phyloP scores from a whole-genome alignment of 1,284 basidiomycete genomes.

The Cutaneotrichosporon sp. region DNA sequence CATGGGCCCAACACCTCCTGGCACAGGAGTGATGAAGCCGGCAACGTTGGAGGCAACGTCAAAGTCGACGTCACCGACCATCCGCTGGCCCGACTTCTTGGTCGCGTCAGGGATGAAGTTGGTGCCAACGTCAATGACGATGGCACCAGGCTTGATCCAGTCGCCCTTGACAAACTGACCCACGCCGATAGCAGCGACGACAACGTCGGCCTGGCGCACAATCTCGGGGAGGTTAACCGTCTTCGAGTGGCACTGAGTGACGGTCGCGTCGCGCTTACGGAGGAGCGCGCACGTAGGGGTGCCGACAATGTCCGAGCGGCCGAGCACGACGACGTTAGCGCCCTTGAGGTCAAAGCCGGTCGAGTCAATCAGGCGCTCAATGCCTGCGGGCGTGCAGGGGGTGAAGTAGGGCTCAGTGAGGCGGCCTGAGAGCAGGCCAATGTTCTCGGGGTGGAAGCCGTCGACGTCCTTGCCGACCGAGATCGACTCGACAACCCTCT shows the following conservation, averaged over 20 bases:
- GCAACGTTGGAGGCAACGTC: slow-evolving; percentile 73
- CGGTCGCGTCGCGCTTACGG: slow-evolving; percentile 86
- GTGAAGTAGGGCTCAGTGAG: slow-evolving; percentile 86
- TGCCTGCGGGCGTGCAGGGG: slow-evolving; percentile 94
- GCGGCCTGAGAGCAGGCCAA: slow-evolving; percentile 89
- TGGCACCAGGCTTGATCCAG: slow-evolving; percentile 92
- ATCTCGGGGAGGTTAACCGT: slow-evolving; percentile 77
- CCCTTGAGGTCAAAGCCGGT: slow-evolving; percentile 74
- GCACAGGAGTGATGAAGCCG: slow-evolving; percentile 92
- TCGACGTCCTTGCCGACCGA: slow-evolving; percentile 95
- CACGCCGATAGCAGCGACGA: slow-evolving; percentile 92
- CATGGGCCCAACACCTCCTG: slow-evolving; percentile 98
- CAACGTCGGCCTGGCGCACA: slow-evolving; percentile 83
- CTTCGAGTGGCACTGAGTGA: slow-evolving; percentile 94
- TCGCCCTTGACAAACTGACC: slow-evolving; percentile 85
- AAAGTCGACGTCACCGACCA: slow-evolving; percentile 95
- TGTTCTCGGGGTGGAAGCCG: slow-evolving; percentile 99
- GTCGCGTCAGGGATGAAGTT: slow-evolving; percentile 89
- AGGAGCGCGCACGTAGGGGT: slow-evolving; percentile 91
- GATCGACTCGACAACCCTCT: slow-evolving; percentile 89
- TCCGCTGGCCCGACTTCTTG: slow-evolving; percentile 92
- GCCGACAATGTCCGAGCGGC: slow-evolving; percentile 96
- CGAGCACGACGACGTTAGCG: slow-evolving; percentile 85
- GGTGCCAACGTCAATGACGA: slow-evolving; percentile 96
- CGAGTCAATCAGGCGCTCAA: slow-evolving; percentile 83